Percentiles rank a stretch among this genome's conserved stretches.
These are phyloP conservation scores for Venturia pyrina DNA, from an alignment of 2,329 filamentous ascomycete genomes.

Conservation along the genomic window DNA sequence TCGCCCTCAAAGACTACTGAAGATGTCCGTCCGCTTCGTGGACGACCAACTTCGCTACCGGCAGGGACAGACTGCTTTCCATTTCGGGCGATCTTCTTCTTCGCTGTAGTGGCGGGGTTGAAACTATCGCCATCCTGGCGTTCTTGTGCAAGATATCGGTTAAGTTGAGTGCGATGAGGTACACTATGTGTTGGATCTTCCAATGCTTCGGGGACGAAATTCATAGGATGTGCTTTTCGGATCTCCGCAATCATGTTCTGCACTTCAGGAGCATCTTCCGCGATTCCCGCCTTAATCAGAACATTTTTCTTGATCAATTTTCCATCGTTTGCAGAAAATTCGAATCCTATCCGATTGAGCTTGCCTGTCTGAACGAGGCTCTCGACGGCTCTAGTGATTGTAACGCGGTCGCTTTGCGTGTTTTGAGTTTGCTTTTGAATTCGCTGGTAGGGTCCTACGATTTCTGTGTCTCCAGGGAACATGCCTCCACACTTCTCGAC, in stretches of 20 bases:
- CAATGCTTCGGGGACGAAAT: background rate
- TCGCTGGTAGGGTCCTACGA: slow-evolving; percentile 44
- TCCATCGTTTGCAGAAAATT: slow-evolving; percentile 38
- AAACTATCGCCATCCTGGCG: background rate
- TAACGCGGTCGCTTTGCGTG: slow-evolving; percentile 36
- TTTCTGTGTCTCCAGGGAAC: slow-evolving; percentile 44
- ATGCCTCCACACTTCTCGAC: slow-evolving; percentile 44
- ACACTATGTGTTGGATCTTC: background rate
- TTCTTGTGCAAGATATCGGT: background rate
- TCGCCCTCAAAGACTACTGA: background rate
- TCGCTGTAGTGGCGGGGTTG: background rate
- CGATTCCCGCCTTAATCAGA: slow-evolving; percentile 36
- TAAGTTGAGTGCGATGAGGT: background rate
- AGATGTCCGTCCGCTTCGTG: background rate
- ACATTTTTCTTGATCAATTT: slow-evolving; percentile 41
- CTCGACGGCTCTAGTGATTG: slow-evolving; percentile 41
- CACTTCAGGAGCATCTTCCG: slow-evolving; percentile 31
- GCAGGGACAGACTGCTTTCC: background rate
- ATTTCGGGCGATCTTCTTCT: background rate
- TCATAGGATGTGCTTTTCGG: slow-evolving; percentile 27
- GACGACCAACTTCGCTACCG: background rate
- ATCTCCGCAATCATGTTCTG: slow-evolving; percentile 41
- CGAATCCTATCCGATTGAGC: slow-evolving; percentile 43
- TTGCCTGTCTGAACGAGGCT: slow-evolving; percentile 39
- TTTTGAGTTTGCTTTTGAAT: slow-evolving; percentile 40